A percentile compares a stretch with the other conserved stretches of the same genome.
These are phyloP conservation scores for Coemansia asiatica DNA, from an alignment of 192 early-diverging fungal species.

Conservation along the genomic window DNA sequence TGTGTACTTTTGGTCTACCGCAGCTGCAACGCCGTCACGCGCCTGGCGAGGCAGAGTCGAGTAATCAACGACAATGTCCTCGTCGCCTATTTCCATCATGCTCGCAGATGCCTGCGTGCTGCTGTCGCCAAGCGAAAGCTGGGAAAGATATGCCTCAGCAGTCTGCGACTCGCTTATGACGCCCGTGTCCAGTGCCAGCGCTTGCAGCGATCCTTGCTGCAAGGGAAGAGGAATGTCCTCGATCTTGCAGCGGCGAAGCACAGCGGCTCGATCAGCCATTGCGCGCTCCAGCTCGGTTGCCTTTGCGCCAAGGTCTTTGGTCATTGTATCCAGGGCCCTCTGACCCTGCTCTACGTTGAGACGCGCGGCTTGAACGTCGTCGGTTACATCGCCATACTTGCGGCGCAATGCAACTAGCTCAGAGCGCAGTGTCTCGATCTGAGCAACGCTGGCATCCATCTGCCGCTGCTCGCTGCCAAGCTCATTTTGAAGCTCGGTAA, in stretches of 20 bases:
- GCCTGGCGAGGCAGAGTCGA: constrained; percentile 29
- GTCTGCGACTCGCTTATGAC: constrained; percentile 29
- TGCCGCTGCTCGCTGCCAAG: constrained; percentile 55
- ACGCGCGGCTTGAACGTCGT: constrained; percentile 60
- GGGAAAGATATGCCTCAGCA: constrained; percentile 43
- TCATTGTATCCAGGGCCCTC: constrained; percentile 59
- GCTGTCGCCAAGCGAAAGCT: constrained; percentile 45
- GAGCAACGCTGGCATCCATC: constrained; percentile 46
- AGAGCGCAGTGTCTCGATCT: constrained; percentile 53
- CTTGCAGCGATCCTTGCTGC: constrained; percentile 68
- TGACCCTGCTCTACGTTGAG: constrained; percentile 68
- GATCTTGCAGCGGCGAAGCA: constrained; percentile 87
- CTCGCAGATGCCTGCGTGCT: constrained; percentile 41
- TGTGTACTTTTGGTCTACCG: constrained; percentile 36
- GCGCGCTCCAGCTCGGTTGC: constrained; percentile 73
- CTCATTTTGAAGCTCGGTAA: constrained; percentile 50
- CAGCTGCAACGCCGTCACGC: constrained; percentile 19
- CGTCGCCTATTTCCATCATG: constrained; percentile 22
- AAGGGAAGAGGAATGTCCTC: constrained; percentile 92
- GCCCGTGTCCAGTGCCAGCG: constrained; percentile 65
- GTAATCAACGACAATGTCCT: constrained; percentile 44
- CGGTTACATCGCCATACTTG: constrained; percentile 59
- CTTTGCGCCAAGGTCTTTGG: constrained; percentile 39
- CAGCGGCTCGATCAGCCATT: constrained; percentile 71
- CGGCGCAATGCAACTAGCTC: constrained; percentile 55